These are phyloP conservation scores for Microthlaspi erraticum DNA, from an alignment of 345 rosid species.

Conservation along the genomic window DNA sequence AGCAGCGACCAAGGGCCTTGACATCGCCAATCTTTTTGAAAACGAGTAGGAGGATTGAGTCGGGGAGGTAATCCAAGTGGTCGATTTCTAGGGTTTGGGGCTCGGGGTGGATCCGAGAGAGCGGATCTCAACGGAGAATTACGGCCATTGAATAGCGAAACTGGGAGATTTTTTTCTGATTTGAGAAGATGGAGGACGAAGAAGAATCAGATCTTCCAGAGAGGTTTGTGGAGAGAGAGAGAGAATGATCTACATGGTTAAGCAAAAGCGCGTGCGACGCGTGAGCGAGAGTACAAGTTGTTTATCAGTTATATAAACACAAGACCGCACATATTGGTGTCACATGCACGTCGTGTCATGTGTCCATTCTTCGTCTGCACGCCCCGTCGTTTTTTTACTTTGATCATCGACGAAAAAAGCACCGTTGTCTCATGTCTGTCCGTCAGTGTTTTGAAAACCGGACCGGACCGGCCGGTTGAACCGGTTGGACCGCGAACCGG, in stretches of 20 bases:
- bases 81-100: conserved; percentile 46
- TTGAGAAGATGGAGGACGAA: background rate
- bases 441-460: too few species aligned
- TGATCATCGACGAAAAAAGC: conserved; percentile 20
- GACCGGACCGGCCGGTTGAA: too few species aligned
- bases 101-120: conserved; percentile 56
- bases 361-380: conserved; percentile 31
- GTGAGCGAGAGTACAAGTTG: too few species aligned
- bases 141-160: background rate
- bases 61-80: conserved; percentile 84
- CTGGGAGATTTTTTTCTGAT: background rate
- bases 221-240: too few species aligned
- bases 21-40: conserved; percentile 88
- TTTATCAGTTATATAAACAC: too few species aligned
- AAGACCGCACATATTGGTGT: conserved; percentile 34
- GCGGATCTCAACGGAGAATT: conserved; percentile 57
- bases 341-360: conserved; percentile 44
- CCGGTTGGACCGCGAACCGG: too few species aligned
- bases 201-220: too few species aligned
- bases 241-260: too few species aligned
- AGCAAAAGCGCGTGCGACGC: too few species aligned
- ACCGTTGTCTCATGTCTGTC: conserved; percentile 27
- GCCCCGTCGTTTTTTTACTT: conserved; percentile 41
- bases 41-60: conserved; percentile 70
- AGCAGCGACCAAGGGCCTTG: conserved; percentile 46